phyloP scores from a whole-genome alignment of 2,329 filamentous ascomycete genomes.

The Fusarium liriodendri region DNA sequence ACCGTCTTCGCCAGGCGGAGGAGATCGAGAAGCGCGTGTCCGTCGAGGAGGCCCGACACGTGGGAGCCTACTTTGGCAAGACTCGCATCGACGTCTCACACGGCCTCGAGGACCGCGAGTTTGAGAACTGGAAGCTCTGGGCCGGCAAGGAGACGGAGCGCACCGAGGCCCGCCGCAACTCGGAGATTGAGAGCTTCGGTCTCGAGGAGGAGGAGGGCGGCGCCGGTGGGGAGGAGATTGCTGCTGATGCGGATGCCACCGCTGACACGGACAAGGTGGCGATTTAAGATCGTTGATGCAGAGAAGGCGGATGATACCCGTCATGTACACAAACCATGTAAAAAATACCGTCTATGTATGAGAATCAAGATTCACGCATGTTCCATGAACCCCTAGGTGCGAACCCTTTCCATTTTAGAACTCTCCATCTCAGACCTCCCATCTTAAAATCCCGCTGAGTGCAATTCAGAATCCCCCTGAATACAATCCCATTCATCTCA shows the following conservation, averaged over 20 bases:
- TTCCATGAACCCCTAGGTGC: constrained; percentile 14
- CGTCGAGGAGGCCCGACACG: constrained; percentile 85
- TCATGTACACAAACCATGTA: constrained; percentile 40
- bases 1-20: constrained; percentile 81
- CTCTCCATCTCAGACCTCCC: constrained; percentile 2
- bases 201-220: constrained; percentile 48
- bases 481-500: constrained; percentile 18
- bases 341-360: constrained; percentile 38
- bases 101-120: constrained; percentile 82
- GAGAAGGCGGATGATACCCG: constrained; percentile 32
- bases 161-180: constrained; percentile 53
- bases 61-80: constrained; percentile 91
- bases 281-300: constrained; percentile 16
- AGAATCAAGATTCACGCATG: constrained; percentile 35
- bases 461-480: neutral
- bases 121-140: constrained; percentile 88
- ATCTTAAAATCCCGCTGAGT: neutral
- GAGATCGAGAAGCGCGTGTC: constrained; percentile 87
- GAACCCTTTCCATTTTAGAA: constrained; percentile 23
- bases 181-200: constrained; percentile 58
- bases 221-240: constrained; percentile 42
- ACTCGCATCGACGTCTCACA: constrained; percentile 80
- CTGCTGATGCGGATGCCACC: constrained; percentile 15
- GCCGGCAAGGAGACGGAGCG: constrained; percentile 64
- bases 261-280: constrained; percentile 22